Evolutionary conservation across 1,284 basidiomycete species (phyloP).

Genomic region (Termitomyces sp.): DNA sequence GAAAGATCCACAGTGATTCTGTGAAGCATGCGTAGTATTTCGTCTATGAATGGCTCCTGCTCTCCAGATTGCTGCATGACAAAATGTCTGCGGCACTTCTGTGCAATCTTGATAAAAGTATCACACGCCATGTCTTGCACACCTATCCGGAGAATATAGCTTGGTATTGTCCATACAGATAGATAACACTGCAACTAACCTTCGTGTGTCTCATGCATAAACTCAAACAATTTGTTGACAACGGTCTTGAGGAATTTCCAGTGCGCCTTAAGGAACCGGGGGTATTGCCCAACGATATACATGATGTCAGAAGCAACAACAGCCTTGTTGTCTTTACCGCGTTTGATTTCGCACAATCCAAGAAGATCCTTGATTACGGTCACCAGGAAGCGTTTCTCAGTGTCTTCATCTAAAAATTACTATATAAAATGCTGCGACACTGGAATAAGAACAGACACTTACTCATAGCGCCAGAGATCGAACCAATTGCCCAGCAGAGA

Average conservation of each 20-base stretch:
- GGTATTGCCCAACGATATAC: slow-evolving; percentile 99
- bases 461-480: slow-evolving; percentile 99
- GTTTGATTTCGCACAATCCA: slow-evolving; percentile 96
- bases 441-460: slow-evolving; percentile 29
- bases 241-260: slow-evolving; percentile 99
- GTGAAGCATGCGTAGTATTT: slow-evolving; percentile 90
- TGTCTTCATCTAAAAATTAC: slow-evolving; percentile 78
- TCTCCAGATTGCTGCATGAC: slow-evolving; percentile 99
- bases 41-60: slow-evolving; percentile 96
- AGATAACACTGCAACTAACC: slow-evolving; percentile 38
- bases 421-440: slow-evolving; percentile 1
- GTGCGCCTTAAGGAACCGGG: slow-evolving; percentile 98
- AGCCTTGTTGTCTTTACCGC: slow-evolving; percentile 99
- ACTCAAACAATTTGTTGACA: slow-evolving; percentile 99
- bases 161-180: not conserved
- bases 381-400: slow-evolving; percentile 98
- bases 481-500: slow-evolving; percentile 99
- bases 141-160: slow-evolving; percentile 40
- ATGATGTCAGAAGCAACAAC: slow-evolving; percentile 99
- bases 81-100: slow-evolving; percentile 97
- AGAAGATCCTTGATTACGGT: slow-evolving; percentile 99
- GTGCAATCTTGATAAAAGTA: slow-evolving; percentile 99
- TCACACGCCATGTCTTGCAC: slow-evolving; percentile 99
- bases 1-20: slow-evolving; percentile 94
- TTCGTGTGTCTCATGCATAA: slow-evolving; percentile 99